These are phyloP conservation scores for Sclerotinia sclerotiorum DNA, from an alignment of 2,329 filamentous ascomycete genomes.

Conservation along the genomic window DNA sequence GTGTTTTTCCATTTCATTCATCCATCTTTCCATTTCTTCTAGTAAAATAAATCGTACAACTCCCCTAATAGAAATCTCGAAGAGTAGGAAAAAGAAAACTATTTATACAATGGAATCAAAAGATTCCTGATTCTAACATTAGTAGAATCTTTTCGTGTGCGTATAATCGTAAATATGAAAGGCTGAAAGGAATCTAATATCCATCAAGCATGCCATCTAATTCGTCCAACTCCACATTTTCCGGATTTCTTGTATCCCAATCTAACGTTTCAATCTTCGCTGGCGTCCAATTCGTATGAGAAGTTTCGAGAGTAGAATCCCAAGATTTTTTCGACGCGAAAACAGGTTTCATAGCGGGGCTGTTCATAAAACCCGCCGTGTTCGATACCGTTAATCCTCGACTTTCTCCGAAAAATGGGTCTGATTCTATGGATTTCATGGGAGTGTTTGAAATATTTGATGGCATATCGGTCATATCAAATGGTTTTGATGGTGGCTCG, in stretches of 20 bases:
- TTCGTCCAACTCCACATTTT: slow-evolving; percentile 89
- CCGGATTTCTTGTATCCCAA: slow-evolving; percentile 68
- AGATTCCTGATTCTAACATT: slow-evolving; percentile 1
- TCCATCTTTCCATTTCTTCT: slow-evolving; percentile 13
- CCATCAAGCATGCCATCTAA: slow-evolving; percentile 82
- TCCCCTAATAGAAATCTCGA: not conserved
- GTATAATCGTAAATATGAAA: not conserved
- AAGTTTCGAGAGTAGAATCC: slow-evolving; percentile 40
- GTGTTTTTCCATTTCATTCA: slow-evolving; percentile 3
- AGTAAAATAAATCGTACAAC: slow-evolving; percentile 14
- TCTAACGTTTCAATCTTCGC: slow-evolving; percentile 49
- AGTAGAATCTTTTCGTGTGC: slow-evolving; percentile 13
- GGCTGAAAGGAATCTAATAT: slow-evolving; percentile 41
- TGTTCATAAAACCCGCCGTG: slow-evolving; percentile 44
- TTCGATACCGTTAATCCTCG: slow-evolving; percentile 36
- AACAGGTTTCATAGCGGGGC: slow-evolving; percentile 55
- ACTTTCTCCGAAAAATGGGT: slow-evolving; percentile 38
- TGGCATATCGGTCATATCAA: slow-evolving; percentile 34
- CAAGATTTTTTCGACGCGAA: slow-evolving; percentile 49
- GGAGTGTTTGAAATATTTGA: slow-evolving; percentile 29
- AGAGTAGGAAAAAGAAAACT: not conserved
- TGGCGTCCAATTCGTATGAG: slow-evolving; percentile 27
- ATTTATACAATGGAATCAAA: slow-evolving; percentile 18
- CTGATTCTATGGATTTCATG: slow-evolving; percentile 34
- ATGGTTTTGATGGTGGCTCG: slow-evolving; percentile 49